Evolutionary conservation across 305 asterid species (phyloP).

Genomic region (Coffea humblotiana): DNA sequence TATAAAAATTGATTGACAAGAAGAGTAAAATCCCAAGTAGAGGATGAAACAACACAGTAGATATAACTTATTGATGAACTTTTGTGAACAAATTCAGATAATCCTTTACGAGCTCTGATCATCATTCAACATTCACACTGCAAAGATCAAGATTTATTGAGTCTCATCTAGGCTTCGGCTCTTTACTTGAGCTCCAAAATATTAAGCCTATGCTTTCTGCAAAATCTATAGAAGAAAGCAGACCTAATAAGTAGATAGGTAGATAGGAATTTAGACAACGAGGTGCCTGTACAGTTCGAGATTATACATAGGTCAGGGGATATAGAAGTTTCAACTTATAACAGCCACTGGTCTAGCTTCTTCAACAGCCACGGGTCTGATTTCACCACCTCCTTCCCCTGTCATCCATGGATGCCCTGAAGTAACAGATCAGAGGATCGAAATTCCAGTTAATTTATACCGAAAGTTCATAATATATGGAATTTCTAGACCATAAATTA

Average conservation of each 20-base stretch:
- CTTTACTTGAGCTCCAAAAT: neutral
- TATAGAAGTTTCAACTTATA: too few relatives aligned
- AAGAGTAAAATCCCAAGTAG: neutral
- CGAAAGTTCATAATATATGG: neutral
- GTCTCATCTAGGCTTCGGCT: neutral
- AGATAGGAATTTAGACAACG: neutral
- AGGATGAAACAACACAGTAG: neutral
- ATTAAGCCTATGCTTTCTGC: neutral
- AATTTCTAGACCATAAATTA: neutral
- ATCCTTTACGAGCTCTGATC: neutral
- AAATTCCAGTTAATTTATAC: neutral
- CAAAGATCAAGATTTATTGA: neutral
- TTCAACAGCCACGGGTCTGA: neutral
- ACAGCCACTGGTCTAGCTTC: neutral
- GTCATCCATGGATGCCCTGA: slow-evolving; percentile 82
- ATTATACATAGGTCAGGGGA: too few relatives aligned
- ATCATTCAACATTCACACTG: neutral
- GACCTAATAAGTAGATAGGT: neutral
- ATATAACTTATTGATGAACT: neutral
- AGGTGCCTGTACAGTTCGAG: neutral
- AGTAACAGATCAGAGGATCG: neutral
- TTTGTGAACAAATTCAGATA: neutral
- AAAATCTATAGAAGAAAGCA: neutral
- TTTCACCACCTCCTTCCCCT: slow-evolving; percentile 29
- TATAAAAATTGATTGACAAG: neutral